Evolutionary conservation across 1,284 basidiomycete genomes (phyloP), one percentile per base, ranked within the genome.

Genomic region (Apiotrichum gamsii): DNA sequence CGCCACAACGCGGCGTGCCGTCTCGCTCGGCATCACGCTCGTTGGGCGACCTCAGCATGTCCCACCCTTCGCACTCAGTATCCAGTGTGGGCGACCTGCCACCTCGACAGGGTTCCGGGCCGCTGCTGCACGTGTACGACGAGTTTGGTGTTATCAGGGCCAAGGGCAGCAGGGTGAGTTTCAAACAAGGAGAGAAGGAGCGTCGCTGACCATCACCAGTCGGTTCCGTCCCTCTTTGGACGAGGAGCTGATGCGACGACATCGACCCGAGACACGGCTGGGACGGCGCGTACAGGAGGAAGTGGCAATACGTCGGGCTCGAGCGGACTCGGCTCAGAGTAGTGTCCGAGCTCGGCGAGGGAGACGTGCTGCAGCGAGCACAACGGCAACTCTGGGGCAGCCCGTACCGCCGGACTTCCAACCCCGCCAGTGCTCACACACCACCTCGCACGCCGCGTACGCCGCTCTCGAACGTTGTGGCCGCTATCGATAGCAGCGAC

Each of bases 71-170:
- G 10, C 29, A 31, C 13, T 31, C 29, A n/a, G 23, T 16, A 10
- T 37, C 36, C 21, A 37, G 36, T 15, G n/a, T 37, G 5, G 34
- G 19, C 19, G 38, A 39, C 29, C 14, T 9, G 15, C 16, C 13
- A 15, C 11, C 31, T 8, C 24, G 33, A 18, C 28, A n/a, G 14
- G 23, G 13, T 19, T 31, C 39, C 6, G 25, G 8, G 11, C 25
- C 25, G 6, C 25, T 6, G 25, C 25, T 30, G 4, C 28, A 32
- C 6, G 23, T 34, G 3, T 47, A 47, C 29, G 41, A 47, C 41
- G 49, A 51, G 38, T 51, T 51, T 40, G 49, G 49, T 13, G 33
- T 33, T 8, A n/a, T 44, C 9, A 45, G 46, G 20, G n/a, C 24
- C 2, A 8, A 25, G 18, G 33, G 31, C 0, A 43, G 42, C 15